phyloP scores from a whole-genome alignment of 2,329 filamentous ascomycete genomes.

The Periconia digitata region DNA sequence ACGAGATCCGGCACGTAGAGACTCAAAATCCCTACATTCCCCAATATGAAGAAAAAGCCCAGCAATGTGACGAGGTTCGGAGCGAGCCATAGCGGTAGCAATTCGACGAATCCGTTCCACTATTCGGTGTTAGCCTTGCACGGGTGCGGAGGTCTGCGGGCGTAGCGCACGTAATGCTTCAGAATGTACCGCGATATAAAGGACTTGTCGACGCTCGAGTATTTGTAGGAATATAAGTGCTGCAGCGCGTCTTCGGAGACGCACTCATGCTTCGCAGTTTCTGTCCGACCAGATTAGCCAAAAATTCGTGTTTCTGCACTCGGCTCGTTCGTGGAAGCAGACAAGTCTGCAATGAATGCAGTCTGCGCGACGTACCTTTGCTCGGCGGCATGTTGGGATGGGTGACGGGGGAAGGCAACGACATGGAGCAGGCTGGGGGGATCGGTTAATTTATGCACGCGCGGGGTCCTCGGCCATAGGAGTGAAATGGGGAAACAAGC shows the following conservation, averaged over 20 bases:
- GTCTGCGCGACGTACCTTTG: conserved; percentile 28
- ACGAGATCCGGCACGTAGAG: conserved; percentile 86
- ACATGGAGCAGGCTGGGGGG: conserved; percentile 29
- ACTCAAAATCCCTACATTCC: conserved; percentile 74
- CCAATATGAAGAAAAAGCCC: conserved; percentile 91
- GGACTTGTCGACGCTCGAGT: conserved; percentile 95
- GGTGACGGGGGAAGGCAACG: conserved; percentile 39
- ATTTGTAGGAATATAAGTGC: conserved; percentile 95
- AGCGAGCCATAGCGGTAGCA: conserved; percentile 92
- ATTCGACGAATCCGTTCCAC: conserved; percentile 96
- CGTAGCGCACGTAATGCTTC: conserved; percentile 79
- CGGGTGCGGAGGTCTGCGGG: conserved; percentile 4
- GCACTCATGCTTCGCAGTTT: conserved; percentile 67
- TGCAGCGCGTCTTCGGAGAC: conserved; percentile 87
- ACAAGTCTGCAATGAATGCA: no score
- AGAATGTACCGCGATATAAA: conserved; percentile 91
- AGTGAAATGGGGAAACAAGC: background rate
- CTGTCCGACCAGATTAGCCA: no score
- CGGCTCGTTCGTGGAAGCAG: no score
- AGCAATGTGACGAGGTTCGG: conserved; percentile 97
- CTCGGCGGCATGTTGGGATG: conserved; percentile 42
- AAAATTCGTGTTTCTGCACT: no score
- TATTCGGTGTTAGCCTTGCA: conserved; percentile 47
- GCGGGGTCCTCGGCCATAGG: conserved; percentile 12
- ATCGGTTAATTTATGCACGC: conserved; percentile 25